Evolutionary conservation across 1,284 basidiomycete species (phyloP), one percentile per base, ranked within the genome.

Genomic region (Leccinum angustisporum): DNA sequence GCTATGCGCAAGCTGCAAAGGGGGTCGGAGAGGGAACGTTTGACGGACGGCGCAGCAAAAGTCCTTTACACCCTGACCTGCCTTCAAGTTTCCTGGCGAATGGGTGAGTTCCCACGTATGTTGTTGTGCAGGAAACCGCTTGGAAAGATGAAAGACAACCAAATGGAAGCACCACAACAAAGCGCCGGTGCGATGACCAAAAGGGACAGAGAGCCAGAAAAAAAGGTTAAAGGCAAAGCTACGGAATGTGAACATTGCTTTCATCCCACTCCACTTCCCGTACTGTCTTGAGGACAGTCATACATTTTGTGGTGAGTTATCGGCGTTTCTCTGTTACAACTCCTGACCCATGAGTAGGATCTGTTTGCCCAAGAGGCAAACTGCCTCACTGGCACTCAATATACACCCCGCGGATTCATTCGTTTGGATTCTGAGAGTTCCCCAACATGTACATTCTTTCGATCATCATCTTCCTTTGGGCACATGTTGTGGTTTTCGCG

Each of bases 361-460:
- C 30, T 46, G 30, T 56, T 57, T 58, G 34, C 48, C 56, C 48
- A 8, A 33, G 65, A 57, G 65, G 51, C 56, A 54, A 31, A 27
- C 18, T 34, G 13, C 13, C 30, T 31, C 30, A 31, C 21, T 21
- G 21, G 21, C 21, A 21, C 43, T 55, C 21, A 16, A 53, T 50
- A 30, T 30, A 34, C 31, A 53, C 43, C 14, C 56, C 25, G 18
- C n/a, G 13, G 11, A 38, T 50, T 54, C 21, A 18, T 65, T 59
- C 13, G 21, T 21, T 48, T 16, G 21, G 11, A 38, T 50, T 59
- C 60, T 57, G 51, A 54, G 58, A 66, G 58, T 40, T 38, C 52
- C 9, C 21, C 21, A 21, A 21, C 21, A 21, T 67, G 60, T 33
- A 50, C 34, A 40, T 53, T 5, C 14, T 46, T 57, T 31, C 53